Base-by-base conservation (phyloP, 352 stramenopile genomes). In the Phytophthora cajani region DNA sequence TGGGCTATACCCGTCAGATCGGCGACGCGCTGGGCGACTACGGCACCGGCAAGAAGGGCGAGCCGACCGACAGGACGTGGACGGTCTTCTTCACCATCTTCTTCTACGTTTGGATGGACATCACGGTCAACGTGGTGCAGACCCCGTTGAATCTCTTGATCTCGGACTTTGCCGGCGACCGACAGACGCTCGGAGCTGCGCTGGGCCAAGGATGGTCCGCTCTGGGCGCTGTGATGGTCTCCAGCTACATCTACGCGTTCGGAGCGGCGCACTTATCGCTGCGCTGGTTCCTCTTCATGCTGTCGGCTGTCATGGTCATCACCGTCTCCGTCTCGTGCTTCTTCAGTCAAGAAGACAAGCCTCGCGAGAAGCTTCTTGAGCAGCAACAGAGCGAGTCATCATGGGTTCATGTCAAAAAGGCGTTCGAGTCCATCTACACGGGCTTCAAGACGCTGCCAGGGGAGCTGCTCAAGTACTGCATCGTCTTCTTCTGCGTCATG, bases 1-100 rank as follows among this genome's bases (percentile, higher is more conserved):
- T 89, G 81, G 80, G 79, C 17, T 85, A 81, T 70, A 85, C 79
- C 9, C 69, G 78, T n/a, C 61, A 84, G 49, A 84, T 87, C n/a
- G 52, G 79, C 16, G 69, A 77, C n/a, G 69, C 42, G 25, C 30
- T 75, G 40, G 68, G 68, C 9, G 68, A 75, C 30, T 59, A 33
- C 7, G 68, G 68, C 9, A 67, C 25, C 9, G 62, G 62, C 21
- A 75, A 67, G 57, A 71, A 71, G 70, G 62, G 68, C 5, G 62
- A 75, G 52, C 32, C 66, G 46, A 71, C 62, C 25, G 3, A 71
- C 23, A 50, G 68, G 16, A 71, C 70, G 56, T 75, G 68, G 68
- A 75, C 68, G 1, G 36, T 75, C 5, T 71, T 75, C 36, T 67
- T 75, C 23, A 71, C 68, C 5, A 67, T 75, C 33, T 63, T 75